Evolutionary conservation across 169 alveolate genomes (phyloP).

Genomic region (Plasmodium gallinaceum): DNA sequence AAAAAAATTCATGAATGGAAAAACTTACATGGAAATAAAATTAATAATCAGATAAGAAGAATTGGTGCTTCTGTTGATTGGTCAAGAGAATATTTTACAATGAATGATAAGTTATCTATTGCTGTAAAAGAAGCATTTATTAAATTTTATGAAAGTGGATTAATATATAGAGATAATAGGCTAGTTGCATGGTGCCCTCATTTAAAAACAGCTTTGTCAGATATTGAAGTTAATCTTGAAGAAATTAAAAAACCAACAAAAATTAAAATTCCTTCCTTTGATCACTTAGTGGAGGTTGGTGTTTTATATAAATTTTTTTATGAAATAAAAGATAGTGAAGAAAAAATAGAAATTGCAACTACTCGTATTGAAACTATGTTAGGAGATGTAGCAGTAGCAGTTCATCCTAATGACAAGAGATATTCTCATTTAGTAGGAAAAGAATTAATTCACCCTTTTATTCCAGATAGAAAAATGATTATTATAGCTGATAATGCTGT

Average conservation of each 20-base stretch:
- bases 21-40: constrained; percentile 95
- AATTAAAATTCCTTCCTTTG: constrained; percentile 83
- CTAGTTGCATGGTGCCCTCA: constrained; percentile 99
- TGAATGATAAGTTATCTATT: constrained; percentile 92
- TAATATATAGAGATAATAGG: constrained; percentile 96
- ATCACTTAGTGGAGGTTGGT: constrained; percentile 96
- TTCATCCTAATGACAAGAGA: constrained; percentile 98
- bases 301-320: constrained; percentile 96
- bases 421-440: constrained; percentile 94
- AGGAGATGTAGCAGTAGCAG: constrained; percentile 99
- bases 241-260: constrained; percentile 94
- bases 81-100: constrained; percentile 98
- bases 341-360: constrained; percentile 92
- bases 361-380: constrained; percentile 99
- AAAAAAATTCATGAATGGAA: constrained; percentile 98
- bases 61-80: constrained; percentile 97
- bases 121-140: constrained; percentile 98
- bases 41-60: constrained; percentile 92
- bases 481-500: constrained; percentile 97
- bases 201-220: constrained; percentile 98
- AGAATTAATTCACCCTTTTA: constrained; percentile 97
- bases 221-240: constrained; percentile 97
- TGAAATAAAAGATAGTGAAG: constrained; percentile 91
- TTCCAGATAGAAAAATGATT: constrained; percentile 93
- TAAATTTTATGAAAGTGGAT: constrained; percentile 94